Evolutionary conservation across 2,329 filamentous ascomycete species (phyloP), one percentile per base, ranked within the genome.

Genomic region (Scytalidium lignicola): DNA sequence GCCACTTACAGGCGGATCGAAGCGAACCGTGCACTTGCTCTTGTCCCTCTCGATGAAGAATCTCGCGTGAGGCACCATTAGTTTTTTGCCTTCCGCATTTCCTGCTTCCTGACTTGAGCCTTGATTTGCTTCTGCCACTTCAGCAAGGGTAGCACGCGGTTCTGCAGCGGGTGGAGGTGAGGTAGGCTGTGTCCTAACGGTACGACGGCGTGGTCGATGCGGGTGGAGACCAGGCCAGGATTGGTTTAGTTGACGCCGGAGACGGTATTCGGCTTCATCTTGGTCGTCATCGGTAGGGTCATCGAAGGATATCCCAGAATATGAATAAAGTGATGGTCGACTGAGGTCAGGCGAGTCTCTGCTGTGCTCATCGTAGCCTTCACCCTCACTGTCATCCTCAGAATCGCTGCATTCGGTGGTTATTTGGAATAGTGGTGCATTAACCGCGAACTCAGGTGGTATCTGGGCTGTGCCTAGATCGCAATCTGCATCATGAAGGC

Each of bases 31-130:
- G 58, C 93, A 92, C 67, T 86, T 90, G 70, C 82, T 89, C 71
- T 90, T 91, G 59, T 86, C 80, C 65, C 83, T 81, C 61, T 87
- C 84, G 48, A 96, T 95, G 62, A 85, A 86, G 69, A 97, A 96
- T 22, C 82, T 80, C 2, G 90, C 89, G 65, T 90, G 82, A 0
- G 89, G 89, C 28, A 75, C 75, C 67, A 91, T 76, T 3, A 88
- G 70, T 40, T 79, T 78, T 22, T 78, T 78, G 3, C 78, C 78
- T 1, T 79, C 77, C 2, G 77, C 77, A 49, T 73, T 70, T 13
- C 78, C 72, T 1, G 78, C 75, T 60, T 82, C 79, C 52, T 82
- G 78, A 1, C 76, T 78, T 13, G 76, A 75, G 23, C 72, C 67
- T 56, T 77, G 74, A 37, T 51, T 57, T 41, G 63, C 58, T 47